Conservation (phyloP, 202 grass and related monocot species). For the Schoenoplectus tabernaemontani region DNA sequence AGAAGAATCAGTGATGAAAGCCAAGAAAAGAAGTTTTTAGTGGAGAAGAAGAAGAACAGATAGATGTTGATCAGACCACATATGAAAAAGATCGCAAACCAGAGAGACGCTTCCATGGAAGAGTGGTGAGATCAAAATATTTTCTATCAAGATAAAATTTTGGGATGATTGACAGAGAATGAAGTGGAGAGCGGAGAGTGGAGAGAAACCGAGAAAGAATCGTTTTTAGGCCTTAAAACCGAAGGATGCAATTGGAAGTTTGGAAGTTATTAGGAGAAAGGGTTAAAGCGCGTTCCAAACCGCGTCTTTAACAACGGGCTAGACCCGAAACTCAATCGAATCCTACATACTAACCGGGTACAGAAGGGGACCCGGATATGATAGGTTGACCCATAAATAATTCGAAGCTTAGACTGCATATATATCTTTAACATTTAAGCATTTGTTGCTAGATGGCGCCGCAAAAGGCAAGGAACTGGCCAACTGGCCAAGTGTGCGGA, state of each 20-base stretch:
- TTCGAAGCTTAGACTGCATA: not conserved
- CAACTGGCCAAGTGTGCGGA: too few species aligned
- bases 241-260: not conserved
- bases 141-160: not conserved
- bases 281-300: conserved; percentile 2
- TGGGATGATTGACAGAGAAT: not conserved
- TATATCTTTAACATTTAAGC: not conserved
- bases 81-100: conserved; percentile 26
- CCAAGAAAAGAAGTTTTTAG: conserved; percentile 18
- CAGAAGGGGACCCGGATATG: not conserved
- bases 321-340: not conserved
- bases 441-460: not conserved
- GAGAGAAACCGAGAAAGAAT: not conserved
- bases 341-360: not conserved
- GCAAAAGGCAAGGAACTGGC: not conserved
- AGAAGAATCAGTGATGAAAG: conserved; percentile 15
- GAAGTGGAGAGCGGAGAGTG: not conserved
- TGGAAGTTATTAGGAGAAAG: not conserved
- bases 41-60: conserved; percentile 25
- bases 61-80: conserved; percentile 27
- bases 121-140: not conserved
- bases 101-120: conserved; percentile 19
- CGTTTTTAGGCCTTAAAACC: not conserved
- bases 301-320: not conserved
- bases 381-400: not conserved